phyloP scores from a whole-genome alignment of 108 stramenopile species.

The Cyclotella sp. region DNA sequence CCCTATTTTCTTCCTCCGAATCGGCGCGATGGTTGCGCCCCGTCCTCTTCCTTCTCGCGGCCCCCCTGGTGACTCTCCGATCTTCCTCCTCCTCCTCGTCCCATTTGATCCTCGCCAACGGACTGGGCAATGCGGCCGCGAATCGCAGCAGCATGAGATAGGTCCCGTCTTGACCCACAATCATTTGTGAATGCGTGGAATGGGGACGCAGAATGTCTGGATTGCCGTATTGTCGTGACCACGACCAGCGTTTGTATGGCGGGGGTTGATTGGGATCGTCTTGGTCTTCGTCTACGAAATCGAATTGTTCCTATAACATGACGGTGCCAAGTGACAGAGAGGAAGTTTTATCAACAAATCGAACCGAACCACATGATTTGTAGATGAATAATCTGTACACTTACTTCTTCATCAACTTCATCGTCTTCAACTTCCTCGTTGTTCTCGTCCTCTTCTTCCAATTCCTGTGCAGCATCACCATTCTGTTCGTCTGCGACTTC shows the following conservation, averaged over 20 bases:
- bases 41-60: constrained; percentile 11
- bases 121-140: constrained; percentile 46
- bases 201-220: constrained; percentile 46
- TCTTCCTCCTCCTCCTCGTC: constrained; percentile 55
- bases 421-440: constrained; percentile 37
- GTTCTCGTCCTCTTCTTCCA: constrained; percentile 25
- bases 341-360: not conserved
- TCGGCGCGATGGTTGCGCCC: not conserved
- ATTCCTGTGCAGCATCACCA: constrained; percentile 4
- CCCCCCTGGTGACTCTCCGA: constrained; percentile 38
- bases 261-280: constrained; percentile 35
- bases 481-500: constrained; percentile 9
- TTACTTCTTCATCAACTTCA: constrained; percentile 23
- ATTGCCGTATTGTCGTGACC: constrained; percentile 52
- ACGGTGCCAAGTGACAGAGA: not conserved
- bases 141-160: constrained; percentile 42
- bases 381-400: not conserved
- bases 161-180: constrained; percentile 53
- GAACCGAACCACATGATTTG: not conserved
- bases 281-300: constrained; percentile 28
- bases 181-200: constrained; percentile 49
- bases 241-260: constrained; percentile 52
- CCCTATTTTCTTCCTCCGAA: constrained; percentile 17
- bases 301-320: constrained; percentile 13
- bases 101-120: constrained; percentile 50